Base-by-base conservation (phyloP, 345 rosid species). In the Populus alba region DNA sequence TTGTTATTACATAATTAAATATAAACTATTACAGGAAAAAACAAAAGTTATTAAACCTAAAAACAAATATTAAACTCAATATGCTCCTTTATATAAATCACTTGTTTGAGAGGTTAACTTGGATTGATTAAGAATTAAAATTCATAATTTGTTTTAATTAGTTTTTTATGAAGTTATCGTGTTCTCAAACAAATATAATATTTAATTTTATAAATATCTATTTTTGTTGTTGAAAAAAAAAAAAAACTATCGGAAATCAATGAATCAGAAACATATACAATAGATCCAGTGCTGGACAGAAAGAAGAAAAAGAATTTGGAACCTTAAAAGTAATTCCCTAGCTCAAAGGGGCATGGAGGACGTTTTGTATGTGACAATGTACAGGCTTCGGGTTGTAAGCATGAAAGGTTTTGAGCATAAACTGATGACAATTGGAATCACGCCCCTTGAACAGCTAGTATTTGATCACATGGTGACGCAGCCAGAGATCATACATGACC, bases 401-500 rank as follows among this genome's bases (percentile, higher is more conserved):
- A 49, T 49, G 55, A 49, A 49, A 49, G 55, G 55, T 49, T 49
- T 4, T 49, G 53, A 49, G 53, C 53, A 49, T 49, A 49, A 0
- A 49, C 6, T 49, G 13, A 45, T 45, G 51, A 45, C 51, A 45
- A 12, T 45, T 45, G 51, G 51, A 45, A 45, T 45, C 51, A 13
- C 17, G 17, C 16, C 51, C 51, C 51, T 45, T 45, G 2, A 49
- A 49, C 55, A 53, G 80, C 86, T 81, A 96, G 86, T 96, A 96
- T 83, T 88, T 92, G 84, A 96, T 87, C 70, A 92, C 97, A 78
- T 91, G 97, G 80, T 78, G 98, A 65, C 98, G 97, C 82, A 94
- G 83, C 99, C 99, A 96, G 65, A 96, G 89, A 65, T 96, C 98
- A 67, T 91, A 96, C 92, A 96, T 92, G 80, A 94, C 92, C 98